A percentile compares a stretch with the other conserved stretches of the same genome.
Evolutionary conservation across 148 eudicot genomes (phyloP).

Genomic region (Vaccinium darrowii): DNA sequence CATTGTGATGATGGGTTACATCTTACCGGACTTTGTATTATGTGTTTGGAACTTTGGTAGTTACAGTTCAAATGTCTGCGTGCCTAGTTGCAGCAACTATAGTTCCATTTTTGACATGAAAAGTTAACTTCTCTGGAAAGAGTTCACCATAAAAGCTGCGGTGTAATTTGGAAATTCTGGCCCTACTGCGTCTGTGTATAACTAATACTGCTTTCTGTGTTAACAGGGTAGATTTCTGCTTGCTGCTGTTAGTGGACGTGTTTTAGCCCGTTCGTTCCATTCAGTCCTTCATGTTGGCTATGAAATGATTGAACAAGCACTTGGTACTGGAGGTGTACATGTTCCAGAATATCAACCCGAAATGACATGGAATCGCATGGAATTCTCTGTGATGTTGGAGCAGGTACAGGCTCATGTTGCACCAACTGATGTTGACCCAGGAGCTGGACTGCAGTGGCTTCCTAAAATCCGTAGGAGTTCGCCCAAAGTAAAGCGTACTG

Average conservation of each 20-base stretch:
- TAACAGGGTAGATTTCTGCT: conserved; percentile 96
- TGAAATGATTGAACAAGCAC: conserved; percentile 87
- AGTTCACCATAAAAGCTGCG: not conserved
- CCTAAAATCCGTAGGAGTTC: conserved; percentile 94
- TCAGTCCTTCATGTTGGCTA: conserved; percentile 83
- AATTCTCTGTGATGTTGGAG: conserved; percentile 94
- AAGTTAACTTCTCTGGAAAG: not conserved
- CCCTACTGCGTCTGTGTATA: not conserved
- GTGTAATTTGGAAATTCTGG: not conserved
- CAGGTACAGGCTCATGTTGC: conserved; percentile 99
- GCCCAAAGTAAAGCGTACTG: conserved; percentile 96
- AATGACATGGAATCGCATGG: conserved; percentile 98
- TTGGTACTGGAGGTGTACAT: conserved; percentile 54
- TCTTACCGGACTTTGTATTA: not conserved
- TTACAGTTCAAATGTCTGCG: not conserved
- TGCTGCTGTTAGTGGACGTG: conserved; percentile 99
- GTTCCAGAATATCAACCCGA: conserved; percentile 79
- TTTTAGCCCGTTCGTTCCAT: conserved; percentile 93
- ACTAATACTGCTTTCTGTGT: conserved; percentile 7
- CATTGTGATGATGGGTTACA: not conserved
- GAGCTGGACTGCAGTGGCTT: conserved; percentile 99
- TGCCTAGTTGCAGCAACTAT: not conserved
- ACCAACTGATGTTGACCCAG: conserved; percentile 99
- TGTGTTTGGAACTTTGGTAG: not conserved
- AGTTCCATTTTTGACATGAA: not conserved